Evolutionary conservation across 2,329 filamentous ascomycete species (phyloP).

Genomic region (Sporothrix protearum): DNA sequence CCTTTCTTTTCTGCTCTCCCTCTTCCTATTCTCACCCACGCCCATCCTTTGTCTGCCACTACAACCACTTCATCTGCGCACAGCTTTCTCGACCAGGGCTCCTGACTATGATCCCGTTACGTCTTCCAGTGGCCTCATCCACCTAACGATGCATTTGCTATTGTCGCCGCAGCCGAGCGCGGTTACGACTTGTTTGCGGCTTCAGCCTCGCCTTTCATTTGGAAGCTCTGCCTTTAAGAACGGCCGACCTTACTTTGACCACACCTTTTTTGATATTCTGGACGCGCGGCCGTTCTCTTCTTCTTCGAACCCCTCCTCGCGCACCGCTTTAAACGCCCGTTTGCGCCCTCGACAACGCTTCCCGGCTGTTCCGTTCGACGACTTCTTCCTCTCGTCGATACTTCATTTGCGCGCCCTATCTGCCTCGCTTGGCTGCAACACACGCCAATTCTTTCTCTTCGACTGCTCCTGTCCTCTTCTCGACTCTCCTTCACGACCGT

Average conservation of each 20-base stretch:
- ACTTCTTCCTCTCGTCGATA: not conserved
- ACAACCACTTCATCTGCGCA: not conserved
- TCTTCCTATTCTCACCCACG: not conserved
- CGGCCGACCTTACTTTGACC: not conserved
- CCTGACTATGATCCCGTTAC: not conserved
- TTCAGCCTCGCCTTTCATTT: not conserved
- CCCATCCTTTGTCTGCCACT: not conserved
- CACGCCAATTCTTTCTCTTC: not conserved
- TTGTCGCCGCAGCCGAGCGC: constrained; percentile 23
- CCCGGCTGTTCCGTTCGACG: not conserved
- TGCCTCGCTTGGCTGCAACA: not conserved
- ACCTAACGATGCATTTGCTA: constrained; percentile 25
- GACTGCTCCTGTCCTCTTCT: not conserved
- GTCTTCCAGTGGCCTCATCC: not conserved
- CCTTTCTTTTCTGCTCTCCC: not conserved
- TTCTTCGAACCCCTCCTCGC: not conserved
- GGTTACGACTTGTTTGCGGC: constrained; percentile 19
- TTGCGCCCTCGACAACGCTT: not conserved
- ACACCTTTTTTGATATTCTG: not conserved
- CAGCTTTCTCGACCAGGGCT: not conserved
- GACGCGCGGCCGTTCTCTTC: not conserved
- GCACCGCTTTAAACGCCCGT: not conserved
- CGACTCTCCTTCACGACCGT: not conserved
- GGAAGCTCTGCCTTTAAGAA: not conserved
- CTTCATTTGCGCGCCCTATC: not conserved